Conservation (phyloP, 257 asterid genomes). For the Lithospermum erythrorhizon region DNA sequence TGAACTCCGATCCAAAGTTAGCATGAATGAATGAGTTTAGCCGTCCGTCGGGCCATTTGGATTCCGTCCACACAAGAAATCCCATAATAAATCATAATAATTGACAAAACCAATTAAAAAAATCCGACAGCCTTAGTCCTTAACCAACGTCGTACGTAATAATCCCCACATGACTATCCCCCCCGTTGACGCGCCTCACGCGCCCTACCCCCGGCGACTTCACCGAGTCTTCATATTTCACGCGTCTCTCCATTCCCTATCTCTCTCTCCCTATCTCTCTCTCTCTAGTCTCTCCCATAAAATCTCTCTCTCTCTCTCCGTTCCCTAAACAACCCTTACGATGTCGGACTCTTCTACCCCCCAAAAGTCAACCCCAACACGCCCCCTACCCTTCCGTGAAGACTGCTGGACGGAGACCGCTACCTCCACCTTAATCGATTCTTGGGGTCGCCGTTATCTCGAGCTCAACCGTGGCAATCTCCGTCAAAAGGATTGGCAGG, state of each 20-base stretch:
- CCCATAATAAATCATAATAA: too few species aligned
- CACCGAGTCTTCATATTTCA: slow-evolving; percentile 10
- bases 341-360: too few species aligned
- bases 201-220: slow-evolving; percentile 27
- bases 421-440: slow-evolving; percentile 59
- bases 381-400: slow-evolving; percentile 63
- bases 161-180: too few species aligned
- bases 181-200: too few species aligned
- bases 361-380: slow-evolving; percentile 2
- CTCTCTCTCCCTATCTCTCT: slow-evolving; percentile 10
- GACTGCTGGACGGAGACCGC: slow-evolving; percentile 91
- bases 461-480: slow-evolving; percentile 71
- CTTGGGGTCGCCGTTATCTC: slow-evolving; percentile 71
- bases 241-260: too few species aligned
- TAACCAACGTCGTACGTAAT: too few species aligned
- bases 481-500: slow-evolving; percentile 85
- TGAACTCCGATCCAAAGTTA: too few species aligned
- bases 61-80: too few species aligned
- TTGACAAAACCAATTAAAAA: too few species aligned
- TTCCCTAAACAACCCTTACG: slow-evolving; percentile 11
- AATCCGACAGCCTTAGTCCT: too few species aligned
- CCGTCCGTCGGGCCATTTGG: too few species aligned
- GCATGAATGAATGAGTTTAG: too few species aligned
- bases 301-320: slow-evolving; percentile 5
- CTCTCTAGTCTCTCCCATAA: slow-evolving; percentile 6